Evolutionary conservation across 2,329 filamentous ascomycete genomes (phyloP).

Genomic region (Aureobasidium zeae): DNA sequence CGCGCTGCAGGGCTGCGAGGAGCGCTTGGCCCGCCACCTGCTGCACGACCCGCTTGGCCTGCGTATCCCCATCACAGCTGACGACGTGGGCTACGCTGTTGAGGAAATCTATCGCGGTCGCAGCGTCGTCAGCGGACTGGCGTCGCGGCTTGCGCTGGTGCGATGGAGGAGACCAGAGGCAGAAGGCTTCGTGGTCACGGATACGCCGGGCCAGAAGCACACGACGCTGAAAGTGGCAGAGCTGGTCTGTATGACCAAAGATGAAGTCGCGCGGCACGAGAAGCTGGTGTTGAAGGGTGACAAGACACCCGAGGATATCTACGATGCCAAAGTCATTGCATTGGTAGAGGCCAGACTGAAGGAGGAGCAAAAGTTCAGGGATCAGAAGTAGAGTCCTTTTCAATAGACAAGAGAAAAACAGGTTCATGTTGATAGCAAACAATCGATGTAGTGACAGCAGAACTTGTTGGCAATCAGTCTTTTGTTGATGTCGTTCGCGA

Average conservation of each 20-base stretch:
- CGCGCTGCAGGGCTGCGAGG: conserved; percentile 66
- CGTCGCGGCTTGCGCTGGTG: conserved; percentile 68
- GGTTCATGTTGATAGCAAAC: too few species aligned
- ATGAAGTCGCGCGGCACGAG: conserved; percentile 74
- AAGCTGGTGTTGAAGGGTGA: conserved; percentile 64
- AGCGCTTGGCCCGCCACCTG: conserved; percentile 56
- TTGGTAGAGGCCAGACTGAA: conserved; percentile 56
- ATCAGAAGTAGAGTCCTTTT: conserved; percentile 3
- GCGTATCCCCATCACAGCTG: conserved; percentile 65
- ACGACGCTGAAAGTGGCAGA: conserved; percentile 61
- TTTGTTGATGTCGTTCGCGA: too few species aligned
- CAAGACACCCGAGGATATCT: conserved; percentile 62
- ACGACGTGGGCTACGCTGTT: conserved; percentile 77
- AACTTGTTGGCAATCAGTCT: too few species aligned
- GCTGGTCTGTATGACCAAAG: conserved; percentile 85
- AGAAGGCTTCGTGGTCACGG: conserved; percentile 54
- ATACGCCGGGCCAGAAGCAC: conserved; percentile 63
- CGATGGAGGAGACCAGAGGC: conserved; percentile 63
- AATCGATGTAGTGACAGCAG: too few species aligned
- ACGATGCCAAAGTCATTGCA: conserved; percentile 57
- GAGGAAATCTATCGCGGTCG: conserved; percentile 83
- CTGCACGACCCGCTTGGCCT: conserved; percentile 56
- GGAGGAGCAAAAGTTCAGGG: conserved; percentile 46
- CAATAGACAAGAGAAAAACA: background rate
- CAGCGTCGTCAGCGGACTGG: conserved; percentile 72